Conservation (phyloP, 2,329 filamentous ascomycete genomes). For the Parafenestella ontariensis region DNA sequence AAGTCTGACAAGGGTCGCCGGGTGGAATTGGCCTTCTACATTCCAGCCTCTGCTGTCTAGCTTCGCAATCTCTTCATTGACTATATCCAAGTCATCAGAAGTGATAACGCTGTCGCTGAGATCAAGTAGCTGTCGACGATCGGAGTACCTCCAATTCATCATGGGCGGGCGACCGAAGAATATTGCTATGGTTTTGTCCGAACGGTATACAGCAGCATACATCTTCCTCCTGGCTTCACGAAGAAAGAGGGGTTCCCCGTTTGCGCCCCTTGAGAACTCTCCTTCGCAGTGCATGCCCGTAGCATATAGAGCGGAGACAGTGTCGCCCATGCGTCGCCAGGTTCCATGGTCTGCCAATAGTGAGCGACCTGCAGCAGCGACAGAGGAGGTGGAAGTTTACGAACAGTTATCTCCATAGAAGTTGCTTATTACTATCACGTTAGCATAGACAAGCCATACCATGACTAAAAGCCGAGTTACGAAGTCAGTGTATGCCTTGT, state of each 20-base stretch:
- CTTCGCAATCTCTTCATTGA: conserved; percentile 35
- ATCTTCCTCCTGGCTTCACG: conserved; percentile 40
- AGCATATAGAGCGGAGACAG: conserved; percentile 37
- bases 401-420: conserved; percentile 46
- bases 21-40: conserved; percentile 32
- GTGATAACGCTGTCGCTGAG: conserved; percentile 36
- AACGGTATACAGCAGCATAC: conserved; percentile 38
- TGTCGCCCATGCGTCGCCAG: conserved; percentile 43
- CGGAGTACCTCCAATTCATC: conserved; percentile 44
- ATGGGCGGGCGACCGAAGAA: conserved; percentile 47
- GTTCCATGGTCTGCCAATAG: conserved; percentile 39
- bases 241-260: conserved; percentile 38
- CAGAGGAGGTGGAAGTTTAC: conserved; percentile 5
- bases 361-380: conserved; percentile 9
- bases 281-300: conserved; percentile 46
- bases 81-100: conserved; percentile 30
- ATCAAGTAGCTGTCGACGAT: conserved; percentile 41
- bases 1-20: conserved; percentile 37
- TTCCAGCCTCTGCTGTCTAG: conserved; percentile 44
- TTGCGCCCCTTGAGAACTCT: conserved; percentile 24
- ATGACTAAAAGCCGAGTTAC: conserved; percentile 24
- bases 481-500: neutral
- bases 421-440: conserved; percentile 41
- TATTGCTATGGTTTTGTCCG: conserved; percentile 43
- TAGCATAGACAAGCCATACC: conserved; percentile 42